Percentiles rank a stretch among this genome's conserved stretches.
Evolutionary conservation across 2,329 filamentous ascomycete species (phyloP).

Genomic region (Talaromyces islandicus): DNA sequence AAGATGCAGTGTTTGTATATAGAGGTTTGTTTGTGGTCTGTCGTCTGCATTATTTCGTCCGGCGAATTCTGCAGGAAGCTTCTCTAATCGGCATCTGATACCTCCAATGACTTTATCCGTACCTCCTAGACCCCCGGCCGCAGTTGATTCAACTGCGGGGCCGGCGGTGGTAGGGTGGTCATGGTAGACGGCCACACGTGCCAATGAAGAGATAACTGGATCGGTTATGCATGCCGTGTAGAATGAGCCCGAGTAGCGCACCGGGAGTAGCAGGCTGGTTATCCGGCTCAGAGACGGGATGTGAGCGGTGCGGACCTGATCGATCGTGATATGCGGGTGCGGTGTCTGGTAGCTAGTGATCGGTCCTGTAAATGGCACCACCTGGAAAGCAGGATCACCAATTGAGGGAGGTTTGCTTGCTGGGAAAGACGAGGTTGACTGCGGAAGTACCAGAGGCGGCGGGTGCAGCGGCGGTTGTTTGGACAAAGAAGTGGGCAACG

Average conservation of each 20-base stretch:
- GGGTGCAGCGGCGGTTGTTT: constrained; percentile 24
- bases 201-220: constrained; percentile 46
- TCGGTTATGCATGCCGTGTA: constrained; percentile 56
- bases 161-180: constrained; percentile 34
- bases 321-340: constrained; percentile 48
- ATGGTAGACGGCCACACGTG: constrained; percentile 56
- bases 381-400: constrained; percentile 21
- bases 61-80: constrained; percentile 16
- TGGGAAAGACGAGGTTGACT: constrained; percentile 16
- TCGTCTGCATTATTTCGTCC: constrained; percentile 2
- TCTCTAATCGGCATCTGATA: constrained; percentile 43
- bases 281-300: constrained; percentile 53
- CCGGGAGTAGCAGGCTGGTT: constrained; percentile 53
- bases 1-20: constrained; percentile 56
- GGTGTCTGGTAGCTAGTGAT: constrained; percentile 25
- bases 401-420: constrained; percentile 15
- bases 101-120: constrained; percentile 43
- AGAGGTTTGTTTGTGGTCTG: constrained; percentile 41
- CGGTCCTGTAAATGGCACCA: constrained; percentile 24
- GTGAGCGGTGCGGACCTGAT: constrained; percentile 47
- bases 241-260: constrained; percentile 56
- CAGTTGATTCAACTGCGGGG: constrained; percentile 10
- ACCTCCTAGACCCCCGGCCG: constrained; percentile 17
- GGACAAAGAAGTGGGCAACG: constrained; percentile 6
- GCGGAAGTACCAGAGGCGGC: constrained; percentile 22